Base-by-base conservation (phyloP, 2,329 filamentous ascomycete species). In the Coccinonectria pachysandricola region DNA sequence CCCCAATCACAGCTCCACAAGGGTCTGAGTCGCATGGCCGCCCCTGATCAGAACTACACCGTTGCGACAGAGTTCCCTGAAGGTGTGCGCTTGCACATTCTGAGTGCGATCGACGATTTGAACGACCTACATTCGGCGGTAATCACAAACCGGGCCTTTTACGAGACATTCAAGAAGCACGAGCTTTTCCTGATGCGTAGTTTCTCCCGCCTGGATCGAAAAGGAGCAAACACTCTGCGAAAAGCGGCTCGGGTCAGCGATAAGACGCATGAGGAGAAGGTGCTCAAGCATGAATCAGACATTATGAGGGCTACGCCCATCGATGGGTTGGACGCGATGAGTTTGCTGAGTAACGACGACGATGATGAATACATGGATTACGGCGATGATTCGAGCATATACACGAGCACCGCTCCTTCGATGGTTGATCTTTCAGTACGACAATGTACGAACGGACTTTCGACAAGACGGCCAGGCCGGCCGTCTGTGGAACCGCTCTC, bases 91-190 rank as follows among this genome's bases (percentile, higher is more conserved):
- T 37, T 64, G 7, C 51, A 46, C 6, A 56, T 68, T 8, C 41
- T 69, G 12, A 41, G 50, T 6, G 42, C 56, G 3, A 35, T 65
- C 3, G 55, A 56, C 4, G 45, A 53, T 8, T 37, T 61, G 5
- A 46, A 56, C 2, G 62, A 68, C 34, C 42, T 68, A 7, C 54
- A 57, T 23, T 46, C 56, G 2, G 50, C 55, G 0, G 64, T 64
- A 0, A 51, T 59, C 48, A 46, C 56, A 12, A 62, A 54, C 31
- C 54, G 51, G 20, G 44, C 42, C 4, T 65, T 64, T 34, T 66
- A 64, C 19, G 48, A 50, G 6, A 56, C 57, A 3, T 68, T 62
- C 28, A 59, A 64, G 43, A 50, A 50, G 21, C 54, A 67, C 28
- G 59, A 66, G 37, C 45, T 57, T 3, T 37, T 35, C 8, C 40